Evolutionary conservation across 169 alveolate genomes (phyloP), one percentile per base, ranked within the genome.

Genomic region (Eimeria necatrix): DNA sequence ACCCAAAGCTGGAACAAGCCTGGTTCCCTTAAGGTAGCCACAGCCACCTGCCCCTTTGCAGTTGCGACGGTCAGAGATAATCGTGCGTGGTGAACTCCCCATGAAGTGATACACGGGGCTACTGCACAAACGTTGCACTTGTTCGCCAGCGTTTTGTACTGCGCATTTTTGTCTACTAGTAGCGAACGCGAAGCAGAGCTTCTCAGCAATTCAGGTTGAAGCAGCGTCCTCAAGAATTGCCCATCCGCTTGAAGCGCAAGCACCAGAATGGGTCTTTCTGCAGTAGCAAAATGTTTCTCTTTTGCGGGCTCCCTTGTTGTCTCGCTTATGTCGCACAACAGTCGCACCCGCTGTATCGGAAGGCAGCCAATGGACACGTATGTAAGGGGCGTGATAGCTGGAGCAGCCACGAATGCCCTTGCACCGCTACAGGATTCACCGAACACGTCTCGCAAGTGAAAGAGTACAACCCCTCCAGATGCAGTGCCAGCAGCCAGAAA

Each of bases 1-100:
- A 85, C 52, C 93, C 93, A 61, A 41, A 85, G 56, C 59, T 85
- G 93, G 64, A 85, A 20, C 59, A 61, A 16, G 64, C 93, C 93
- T 5, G 61, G 81, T 5, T 41, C 93, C 83, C 93, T 51, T 53
- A 59, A 61, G 6, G 74, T 85, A 20, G 52, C 80, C 5, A n/a
- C 93, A 18, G 80, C 64, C 59, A 48, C 46, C 32, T 60, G 83
- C 32, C 93, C 93, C 4, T 80, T 80, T 32, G 93, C 80, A 41
- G 81, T 85, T 4, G 64, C 49, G 20, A 85, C 20, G 26, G 60
- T 10, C 14, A 80, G 32, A 41, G 93, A 51, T n/a, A 41, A 2
- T 3, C 14, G 59, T 32, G 46, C 46, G 24, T 22, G 53, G 51
- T 48, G 46, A 80, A 16, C 46, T 9, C 64, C 81, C 8, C 64